phyloP scores from a whole-genome alignment of 2,329 filamentous ascomycete genomes.

The Paecilomyces variotii region DNA sequence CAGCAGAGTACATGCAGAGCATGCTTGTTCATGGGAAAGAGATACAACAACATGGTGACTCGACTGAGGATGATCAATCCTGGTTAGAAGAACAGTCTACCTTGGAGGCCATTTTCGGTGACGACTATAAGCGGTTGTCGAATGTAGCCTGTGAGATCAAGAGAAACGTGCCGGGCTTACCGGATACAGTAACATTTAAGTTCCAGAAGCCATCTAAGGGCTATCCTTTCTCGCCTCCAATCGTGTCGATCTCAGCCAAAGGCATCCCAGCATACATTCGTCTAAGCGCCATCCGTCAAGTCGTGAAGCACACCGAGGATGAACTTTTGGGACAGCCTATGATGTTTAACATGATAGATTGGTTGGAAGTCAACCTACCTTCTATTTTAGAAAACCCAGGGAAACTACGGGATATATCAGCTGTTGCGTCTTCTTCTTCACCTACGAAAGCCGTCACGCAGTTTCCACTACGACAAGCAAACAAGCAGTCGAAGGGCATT shows the following conservation, averaged over 20 bases:
- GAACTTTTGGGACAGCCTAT: constrained; percentile 76
- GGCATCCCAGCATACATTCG: constrained; percentile 85
- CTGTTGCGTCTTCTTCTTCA: constrained; percentile 53
- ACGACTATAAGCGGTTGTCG: constrained; percentile 56
- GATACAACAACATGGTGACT: constrained; percentile 7
- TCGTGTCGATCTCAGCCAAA: constrained; percentile 61
- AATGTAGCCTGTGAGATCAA: constrained; percentile 61
- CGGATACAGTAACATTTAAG: constrained; percentile 47
- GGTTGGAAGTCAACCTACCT: constrained; percentile 79
- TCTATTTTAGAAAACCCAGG: constrained; percentile 79
- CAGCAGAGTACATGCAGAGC: constrained; percentile 72
- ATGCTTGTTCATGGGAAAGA: constrained; percentile 49
- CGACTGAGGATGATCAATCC: constrained; percentile 39
- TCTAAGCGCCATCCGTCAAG: constrained; percentile 74
- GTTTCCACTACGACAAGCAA: constrained; percentile 19
- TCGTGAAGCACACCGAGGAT: constrained; percentile 61
- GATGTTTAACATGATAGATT: constrained; percentile 84
- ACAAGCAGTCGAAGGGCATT: constrained; percentile 49
- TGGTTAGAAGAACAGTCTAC: constrained; percentile 85
- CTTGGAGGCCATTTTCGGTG: constrained; percentile 77
- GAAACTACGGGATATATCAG: constrained; percentile 72
- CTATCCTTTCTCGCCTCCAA: constrained; percentile 63
- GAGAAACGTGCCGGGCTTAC: constrained; percentile 45
- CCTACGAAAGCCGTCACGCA: constrained; percentile 9
- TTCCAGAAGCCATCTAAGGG: constrained; percentile 59